A percentile compares a stretch with the other conserved stretches of the same genome.
Evolutionary conservation across 352 stramenopile species (phyloP).

Genomic region (Peronospora farinosa): DNA sequence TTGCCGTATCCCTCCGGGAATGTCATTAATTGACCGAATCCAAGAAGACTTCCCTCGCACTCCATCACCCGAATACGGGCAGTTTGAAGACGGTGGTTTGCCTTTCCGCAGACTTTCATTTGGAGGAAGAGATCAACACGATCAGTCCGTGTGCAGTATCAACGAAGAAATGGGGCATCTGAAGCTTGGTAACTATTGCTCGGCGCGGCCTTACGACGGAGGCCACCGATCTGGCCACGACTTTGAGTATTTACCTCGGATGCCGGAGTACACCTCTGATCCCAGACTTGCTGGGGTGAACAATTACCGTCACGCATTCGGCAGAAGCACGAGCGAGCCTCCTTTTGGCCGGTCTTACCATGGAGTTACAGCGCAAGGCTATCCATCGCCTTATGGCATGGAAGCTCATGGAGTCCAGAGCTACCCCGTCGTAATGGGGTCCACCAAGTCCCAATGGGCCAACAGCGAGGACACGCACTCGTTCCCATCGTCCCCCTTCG

Average conservation of each 20-base stretch:
- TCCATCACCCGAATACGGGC: conserved; percentile 55
- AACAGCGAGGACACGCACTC: conserved; percentile 20
- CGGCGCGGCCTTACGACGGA: conserved; percentile 14
- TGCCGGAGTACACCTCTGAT: conserved; percentile 9
- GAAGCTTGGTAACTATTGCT: conserved; percentile 25
- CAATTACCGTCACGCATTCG: conserved; percentile 17
- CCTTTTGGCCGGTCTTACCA: conserved; percentile 22
- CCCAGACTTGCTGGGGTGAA: conserved; percentile 14
- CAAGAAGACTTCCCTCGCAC: conserved; percentile 77
- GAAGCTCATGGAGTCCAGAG: conserved; percentile 16
- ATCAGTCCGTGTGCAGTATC: conserved; percentile 20
- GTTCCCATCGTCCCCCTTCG: conserved; percentile 22
- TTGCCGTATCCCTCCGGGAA: conserved; percentile 27
- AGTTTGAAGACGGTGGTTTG: conserved; percentile 17
- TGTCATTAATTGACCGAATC: conserved; percentile 68
- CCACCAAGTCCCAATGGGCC: conserved; percentile 22
- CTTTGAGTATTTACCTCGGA: conserved; percentile 14
- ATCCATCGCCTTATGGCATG: conserved; percentile 20
- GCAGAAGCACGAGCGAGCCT: conserved; percentile 28
- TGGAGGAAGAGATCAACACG: conserved; percentile 12
- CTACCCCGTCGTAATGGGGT: conserved; percentile 21
- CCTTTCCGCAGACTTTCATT: conserved; percentile 16
- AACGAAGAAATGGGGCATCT: conserved; percentile 29
- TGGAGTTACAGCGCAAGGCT: conserved; percentile 23
- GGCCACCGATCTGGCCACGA: conserved; percentile 9